Evolutionary conservation across 1,284 basidiomycete genomes (phyloP), one percentile per base, ranked within the genome.

Genomic region (Laetiporus sulphureus): DNA sequence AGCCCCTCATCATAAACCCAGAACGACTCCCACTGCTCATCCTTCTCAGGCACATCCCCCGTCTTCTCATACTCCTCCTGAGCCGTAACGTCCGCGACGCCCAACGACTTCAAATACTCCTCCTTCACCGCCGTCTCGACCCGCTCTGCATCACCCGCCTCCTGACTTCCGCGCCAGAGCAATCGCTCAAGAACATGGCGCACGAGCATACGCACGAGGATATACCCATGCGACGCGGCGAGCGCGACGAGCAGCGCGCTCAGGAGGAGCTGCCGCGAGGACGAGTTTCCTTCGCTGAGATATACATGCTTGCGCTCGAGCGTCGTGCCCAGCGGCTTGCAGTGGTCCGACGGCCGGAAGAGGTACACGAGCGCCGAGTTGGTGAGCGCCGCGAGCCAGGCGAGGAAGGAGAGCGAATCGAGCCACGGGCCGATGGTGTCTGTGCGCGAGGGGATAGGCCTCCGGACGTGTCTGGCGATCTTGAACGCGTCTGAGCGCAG

Each of bases 341-440:
- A 56, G 36, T 52, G 52, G 44, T 50, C 53, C 18, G 47, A 44
- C 7, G 63, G 61, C 13, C 53, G 78, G 71, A 91, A 92, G 52
- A 92, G 77, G 64, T 88, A 90, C 36, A 94, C 83, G 39, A 96
- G 75, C 3, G 91, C 83, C 0, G 88, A 75, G 60, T 92, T 94
- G 19, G 84, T 89, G 36, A 95, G 67, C 0, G 90, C 83, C 2
- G 83, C 81, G 38, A 95, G 68, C 91, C 91, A 96, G 10, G 86
- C 76, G 56, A 97, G 73, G 66, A 91, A 84, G n/a, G 79, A 77
- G 50, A 99, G 68, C 4, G 84, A 81, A 45, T 94, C 84, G 31
- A 98, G 75, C 95, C 95, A 99, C 0, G 92, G 86, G 0, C 95
- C 95, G 51, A 98, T 92, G 4, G 83, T 87, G 58, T 96, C 93